Base-by-base conservation (phyloP, 345 rosid genomes). In the Lepidium aucheri region DNA sequence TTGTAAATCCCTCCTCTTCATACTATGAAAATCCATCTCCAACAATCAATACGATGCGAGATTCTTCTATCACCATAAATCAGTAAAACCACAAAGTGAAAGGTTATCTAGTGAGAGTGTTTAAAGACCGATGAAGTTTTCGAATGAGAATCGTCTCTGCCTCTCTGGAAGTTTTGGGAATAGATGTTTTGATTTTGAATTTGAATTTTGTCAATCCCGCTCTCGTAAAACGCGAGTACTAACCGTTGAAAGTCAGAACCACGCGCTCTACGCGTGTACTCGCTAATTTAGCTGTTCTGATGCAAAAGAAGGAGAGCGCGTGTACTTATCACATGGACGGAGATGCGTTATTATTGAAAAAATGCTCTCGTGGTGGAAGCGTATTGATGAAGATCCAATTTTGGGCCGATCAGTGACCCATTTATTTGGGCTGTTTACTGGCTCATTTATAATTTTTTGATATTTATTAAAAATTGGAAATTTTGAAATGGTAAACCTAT, bases 131-230 rank as follows among this genome's bases (percentile, higher is more conserved):
- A 54, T 8, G 2, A 22, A 28, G 12, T 28, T 42, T 26, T 24
- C 40, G 56, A 47, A 45, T 32, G 3, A 9, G 41, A 40, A 41
- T 34, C 41, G 70, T 42, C 35, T n/a, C n/a, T n/a, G n/a, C n/a
- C n/a, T n/a, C 6, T 6, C 10, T 24, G 3, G 32, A 8, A n/a
- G 2, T 8, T 45, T 8, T 15, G 24, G 49, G 10, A 9, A n/a
- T 22, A 8, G 38, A 24, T 40, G 30, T 26, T 26, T 26, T 24
- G 26, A 9, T 24, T 57, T 28, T 2, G 41, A 57, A 9, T 60
- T 69, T 40, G 45, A 69, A 69, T 50, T 60, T 40, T 13, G 34
- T 2, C 4, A 40, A 32, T 3, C 60, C 59, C 73, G 63, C 71
- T 67, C 54, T 58, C 13, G 45, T 55, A 2, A 7, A 26, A 24